Conservation (phyloP, 202 grass and related monocot species). For the Eragrostis tef region DNA sequence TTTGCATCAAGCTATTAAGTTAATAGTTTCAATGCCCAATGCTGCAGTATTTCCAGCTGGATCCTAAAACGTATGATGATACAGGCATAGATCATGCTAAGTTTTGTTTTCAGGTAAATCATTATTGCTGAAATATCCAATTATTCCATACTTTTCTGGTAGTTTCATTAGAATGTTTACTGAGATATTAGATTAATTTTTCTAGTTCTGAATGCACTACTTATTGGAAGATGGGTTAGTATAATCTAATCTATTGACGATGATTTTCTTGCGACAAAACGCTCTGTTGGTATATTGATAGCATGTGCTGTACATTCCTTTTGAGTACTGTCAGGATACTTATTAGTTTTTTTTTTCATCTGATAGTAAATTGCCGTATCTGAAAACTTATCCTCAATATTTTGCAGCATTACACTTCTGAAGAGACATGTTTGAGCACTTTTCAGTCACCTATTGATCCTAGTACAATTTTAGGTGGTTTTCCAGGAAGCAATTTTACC, state of each 20-base stretch:
- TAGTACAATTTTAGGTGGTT: constrained; percentile 86
- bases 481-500: constrained; percentile 82
- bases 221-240: constrained; percentile 7
- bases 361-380: constrained; percentile 16
- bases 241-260: constrained; percentile 6
- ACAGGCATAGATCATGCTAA: constrained; percentile 73
- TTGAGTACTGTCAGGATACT: constrained; percentile 16
- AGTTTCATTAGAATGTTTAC: neutral
- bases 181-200: neutral
- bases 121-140: constrained; percentile 38
- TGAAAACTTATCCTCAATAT: constrained; percentile 49
- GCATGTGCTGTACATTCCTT: neutral
- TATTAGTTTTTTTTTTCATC: constrained; percentile 26
- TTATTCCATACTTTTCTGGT: neutral
- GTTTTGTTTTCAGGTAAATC: constrained; percentile 89
- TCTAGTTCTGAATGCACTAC: constrained; percentile 16
- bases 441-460: constrained; percentile 89
- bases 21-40: constrained; percentile 40
- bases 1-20: constrained; percentile 18
- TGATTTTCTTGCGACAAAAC: neutral
- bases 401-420: constrained; percentile 95
- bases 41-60: constrained; percentile 95
- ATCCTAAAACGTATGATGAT: constrained; percentile 76
- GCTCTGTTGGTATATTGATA: neutral
- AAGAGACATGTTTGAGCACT: constrained; percentile 80